Conservation (phyloP, 1,284 basidiomycete genomes). For the Irpex lacteus region DNA sequence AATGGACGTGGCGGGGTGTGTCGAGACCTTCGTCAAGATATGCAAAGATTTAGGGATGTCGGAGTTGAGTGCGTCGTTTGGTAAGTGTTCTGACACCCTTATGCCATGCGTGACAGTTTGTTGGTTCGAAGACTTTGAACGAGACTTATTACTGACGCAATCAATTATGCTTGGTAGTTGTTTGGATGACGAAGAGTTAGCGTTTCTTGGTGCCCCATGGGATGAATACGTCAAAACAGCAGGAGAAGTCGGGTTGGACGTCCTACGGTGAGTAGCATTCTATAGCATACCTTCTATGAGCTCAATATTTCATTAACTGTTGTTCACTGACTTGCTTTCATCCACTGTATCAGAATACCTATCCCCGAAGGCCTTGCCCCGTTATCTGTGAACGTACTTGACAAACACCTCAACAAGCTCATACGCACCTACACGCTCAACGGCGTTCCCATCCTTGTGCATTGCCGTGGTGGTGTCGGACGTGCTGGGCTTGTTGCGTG, state of each 20-base stretch:
- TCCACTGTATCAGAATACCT: conserved; percentile 72
- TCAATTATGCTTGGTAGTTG: conserved; percentile 49
- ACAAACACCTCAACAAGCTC: conserved; percentile 69
- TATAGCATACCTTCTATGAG: neutral
- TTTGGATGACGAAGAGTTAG: conserved; percentile 83
- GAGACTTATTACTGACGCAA: neutral
- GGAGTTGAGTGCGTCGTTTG: conserved; percentile 85
- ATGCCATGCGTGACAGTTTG: no score
- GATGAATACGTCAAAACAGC: conserved; percentile 68
- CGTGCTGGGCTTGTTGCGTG: conserved; percentile 92
- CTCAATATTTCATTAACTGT: neutral
- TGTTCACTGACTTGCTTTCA: neutral
- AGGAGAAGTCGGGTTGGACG: conserved; percentile 65
- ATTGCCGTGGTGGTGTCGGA: conserved; percentile 95
- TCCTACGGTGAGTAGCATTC: conserved; percentile 50
- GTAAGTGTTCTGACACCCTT: conserved; percentile 37
- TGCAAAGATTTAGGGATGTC: conserved; percentile 72
- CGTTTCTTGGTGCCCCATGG: conserved; percentile 84
- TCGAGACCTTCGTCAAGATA: conserved; percentile 77
- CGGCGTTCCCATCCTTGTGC: conserved; percentile 78
- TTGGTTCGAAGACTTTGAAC: no score
- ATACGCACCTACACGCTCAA: conserved; percentile 75
- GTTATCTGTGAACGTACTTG: conserved; percentile 59
- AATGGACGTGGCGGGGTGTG: conserved; percentile 84
- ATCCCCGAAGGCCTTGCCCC: conserved; percentile 79